These are phyloP conservation scores for Linum tenue DNA, from an alignment of 345 rosid genomes.

Conservation along the genomic window DNA sequence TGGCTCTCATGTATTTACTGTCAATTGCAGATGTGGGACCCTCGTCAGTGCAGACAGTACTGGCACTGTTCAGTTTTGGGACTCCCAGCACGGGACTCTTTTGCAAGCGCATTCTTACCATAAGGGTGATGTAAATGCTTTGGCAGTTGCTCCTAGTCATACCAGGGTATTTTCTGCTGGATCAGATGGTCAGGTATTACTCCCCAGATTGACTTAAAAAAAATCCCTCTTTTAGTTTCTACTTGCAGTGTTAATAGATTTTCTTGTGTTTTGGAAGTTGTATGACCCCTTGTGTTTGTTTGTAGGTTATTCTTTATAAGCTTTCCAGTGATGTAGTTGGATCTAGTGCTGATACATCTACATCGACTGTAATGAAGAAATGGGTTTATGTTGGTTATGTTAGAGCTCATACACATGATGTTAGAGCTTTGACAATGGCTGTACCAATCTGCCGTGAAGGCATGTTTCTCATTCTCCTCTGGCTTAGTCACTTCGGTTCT, in stretches of 20 bases:
- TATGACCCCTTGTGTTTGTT: conserved; percentile 6
- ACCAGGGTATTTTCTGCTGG: conserved; percentile 86
- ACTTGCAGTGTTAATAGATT: not conserved
- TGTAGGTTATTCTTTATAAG: conserved; percentile 77
- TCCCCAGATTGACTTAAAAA: not conserved
- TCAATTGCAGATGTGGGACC: conserved; percentile 47
- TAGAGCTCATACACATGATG: conserved; percentile 88
- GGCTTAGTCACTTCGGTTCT: conserved; percentile 1
- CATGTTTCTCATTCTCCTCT: conserved; percentile 23
- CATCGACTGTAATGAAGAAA: conserved; percentile 42
- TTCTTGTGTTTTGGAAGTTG: not conserved
- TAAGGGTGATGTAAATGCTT: conserved; percentile 80
- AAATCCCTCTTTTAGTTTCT: not conserved
- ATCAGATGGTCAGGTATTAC: conserved; percentile 82
- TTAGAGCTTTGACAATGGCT: conserved; percentile 80
- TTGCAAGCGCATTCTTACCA: conserved; percentile 69
- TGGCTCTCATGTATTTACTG: conserved; percentile 13
- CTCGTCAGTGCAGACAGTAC: conserved; percentile 89
- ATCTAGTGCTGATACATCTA: conserved; percentile 27
- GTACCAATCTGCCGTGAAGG: conserved; percentile 83
- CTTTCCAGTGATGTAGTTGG: conserved; percentile 34
- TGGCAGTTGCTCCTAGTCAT: conserved; percentile 81
- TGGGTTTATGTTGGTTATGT: conserved; percentile 79
- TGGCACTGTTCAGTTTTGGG: conserved; percentile 96
- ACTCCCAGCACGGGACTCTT: conserved; percentile 72